Evolutionary conservation across 2,329 filamentous ascomycete genomes (phyloP).

Genomic region (Colletotrichum sp.): DNA sequence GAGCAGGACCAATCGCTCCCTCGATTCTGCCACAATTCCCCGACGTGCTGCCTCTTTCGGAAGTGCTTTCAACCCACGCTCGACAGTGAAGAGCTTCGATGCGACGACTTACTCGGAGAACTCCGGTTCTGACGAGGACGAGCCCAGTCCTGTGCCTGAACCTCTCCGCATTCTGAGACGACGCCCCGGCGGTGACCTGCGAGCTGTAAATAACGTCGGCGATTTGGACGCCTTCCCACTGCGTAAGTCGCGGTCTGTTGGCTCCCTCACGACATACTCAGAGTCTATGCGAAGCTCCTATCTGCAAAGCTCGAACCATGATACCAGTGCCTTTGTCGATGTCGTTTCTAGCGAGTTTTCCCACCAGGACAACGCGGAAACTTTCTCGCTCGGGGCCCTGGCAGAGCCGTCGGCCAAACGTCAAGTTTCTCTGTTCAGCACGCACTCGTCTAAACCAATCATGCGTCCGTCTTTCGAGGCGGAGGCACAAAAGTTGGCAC

Average conservation of each 20-base stretch:
- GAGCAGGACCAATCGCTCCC: conserved; percentile 52
- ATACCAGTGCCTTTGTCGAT: conserved; percentile 49
- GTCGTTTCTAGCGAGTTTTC: conserved; percentile 49
- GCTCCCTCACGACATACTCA: conserved; percentile 64
- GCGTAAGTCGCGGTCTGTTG: conserved; percentile 61
- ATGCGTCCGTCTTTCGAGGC: conserved; percentile 84
- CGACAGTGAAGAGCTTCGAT: conserved; percentile 65
- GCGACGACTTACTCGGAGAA: conserved; percentile 60
- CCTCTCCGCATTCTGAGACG: conserved; percentile 72
- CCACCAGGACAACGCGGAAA: conserved; percentile 39
- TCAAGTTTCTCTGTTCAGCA: conserved; percentile 62
- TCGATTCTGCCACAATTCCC: conserved; percentile 53
- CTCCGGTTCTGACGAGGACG: conserved; percentile 53
- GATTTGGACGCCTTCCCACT: conserved; percentile 59
- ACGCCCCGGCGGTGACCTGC: conserved; percentile 76
- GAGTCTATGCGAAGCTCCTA: conserved; percentile 67
- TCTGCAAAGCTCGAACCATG: conserved; percentile 44
- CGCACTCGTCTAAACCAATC: conserved; percentile 65
- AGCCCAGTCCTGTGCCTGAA: conserved; percentile 45
- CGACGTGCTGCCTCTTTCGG: conserved; percentile 66
- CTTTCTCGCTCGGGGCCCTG: conserved; percentile 65
- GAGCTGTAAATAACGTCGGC: conserved; percentile 69
- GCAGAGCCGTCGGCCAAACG: conserved; percentile 52
- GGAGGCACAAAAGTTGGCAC: conserved; percentile 85
- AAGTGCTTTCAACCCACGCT: conserved; percentile 56